These are phyloP conservation scores for Penicillium angulare DNA, from an alignment of 495 filamentous ascomycete genomes.

Conservation along the genomic window DNA sequence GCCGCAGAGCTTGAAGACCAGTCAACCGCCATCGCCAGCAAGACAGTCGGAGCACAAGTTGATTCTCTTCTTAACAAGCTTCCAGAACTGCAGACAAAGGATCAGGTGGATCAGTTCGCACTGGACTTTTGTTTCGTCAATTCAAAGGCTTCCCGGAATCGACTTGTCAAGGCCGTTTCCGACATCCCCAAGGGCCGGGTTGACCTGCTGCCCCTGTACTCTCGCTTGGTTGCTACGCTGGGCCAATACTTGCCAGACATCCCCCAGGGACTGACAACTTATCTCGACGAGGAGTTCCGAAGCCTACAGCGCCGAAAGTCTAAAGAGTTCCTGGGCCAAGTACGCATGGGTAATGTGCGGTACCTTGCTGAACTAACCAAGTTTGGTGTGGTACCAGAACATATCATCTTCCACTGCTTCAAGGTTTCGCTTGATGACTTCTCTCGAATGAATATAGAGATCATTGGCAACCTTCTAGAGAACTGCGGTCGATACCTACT, in stretches of 20 bases:
- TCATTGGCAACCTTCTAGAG: constrained; percentile 95
- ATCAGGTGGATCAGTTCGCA: constrained; percentile 85
- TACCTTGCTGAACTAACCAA: constrained; percentile 98
- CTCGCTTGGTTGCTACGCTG: constrained; percentile 88
- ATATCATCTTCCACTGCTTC: constrained; percentile 98
- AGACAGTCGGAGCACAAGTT: constrained; percentile 95
- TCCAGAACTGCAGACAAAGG: constrained; percentile 86
- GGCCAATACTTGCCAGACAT: constrained; percentile 93
- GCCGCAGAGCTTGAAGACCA: constrained; percentile 68
- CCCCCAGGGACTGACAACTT: constrained; percentile 83
- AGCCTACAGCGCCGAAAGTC: constrained; percentile 97
- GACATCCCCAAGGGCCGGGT: constrained; percentile 91
- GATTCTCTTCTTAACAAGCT: constrained; percentile 86
- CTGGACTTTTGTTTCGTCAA: constrained; percentile 98
- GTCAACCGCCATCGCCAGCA: constrained; percentile 93
- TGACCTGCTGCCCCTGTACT: constrained; percentile 88
- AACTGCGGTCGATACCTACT: constrained; percentile 95
- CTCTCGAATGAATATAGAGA: constrained; percentile 97
- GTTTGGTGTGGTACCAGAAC: constrained; percentile 96
- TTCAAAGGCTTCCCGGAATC: constrained; percentile 94
- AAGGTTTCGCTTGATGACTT: constrained; percentile 98
- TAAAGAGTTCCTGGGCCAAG: constrained; percentile 94
- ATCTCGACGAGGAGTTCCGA: constrained; percentile 95
- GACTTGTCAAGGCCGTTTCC: constrained; percentile 87
- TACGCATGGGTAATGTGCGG: constrained; percentile 89